A percentile compares a stretch with the other conserved stretches of the same genome.
These are phyloP conservation scores for Leucosporidium creatinivorum DNA, from an alignment of 768 basidiomycete genomes.

Conservation along the genomic window DNA sequence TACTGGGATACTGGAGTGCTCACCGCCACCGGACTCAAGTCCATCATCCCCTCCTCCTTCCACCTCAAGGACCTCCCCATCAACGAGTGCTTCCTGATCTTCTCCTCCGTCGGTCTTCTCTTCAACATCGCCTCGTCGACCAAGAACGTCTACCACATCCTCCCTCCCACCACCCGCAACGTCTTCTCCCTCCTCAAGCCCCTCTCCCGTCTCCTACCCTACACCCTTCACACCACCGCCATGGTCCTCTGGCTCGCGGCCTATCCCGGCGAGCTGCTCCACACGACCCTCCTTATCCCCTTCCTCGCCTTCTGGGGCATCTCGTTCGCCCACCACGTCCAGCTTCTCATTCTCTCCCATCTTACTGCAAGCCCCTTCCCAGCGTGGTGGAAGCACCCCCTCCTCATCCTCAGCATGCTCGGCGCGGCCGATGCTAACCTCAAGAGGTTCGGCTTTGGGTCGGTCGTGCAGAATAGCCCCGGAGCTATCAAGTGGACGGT, in stretches of 20 bases:
- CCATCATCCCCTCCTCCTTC: constrained; percentile 44
- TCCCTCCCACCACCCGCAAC: constrained; percentile 21
- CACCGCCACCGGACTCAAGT: constrained; percentile 48
- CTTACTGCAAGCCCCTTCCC: constrained; percentile 79
- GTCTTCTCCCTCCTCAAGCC: constrained; percentile 47
- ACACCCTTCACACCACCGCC: constrained; percentile 59
- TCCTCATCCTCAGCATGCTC: constrained; percentile 74
- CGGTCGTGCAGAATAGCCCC: constrained; percentile 38
- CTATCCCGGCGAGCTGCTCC: constrained; percentile 53
- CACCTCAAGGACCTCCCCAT: constrained; percentile 61
- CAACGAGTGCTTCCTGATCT: constrained; percentile 82
- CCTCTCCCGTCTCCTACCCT: constrained; percentile 70
- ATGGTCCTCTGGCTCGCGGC: constrained; percentile 76
- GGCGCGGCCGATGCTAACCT: constrained; percentile 79
- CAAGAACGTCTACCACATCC: constrained; percentile 45
- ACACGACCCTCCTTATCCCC: constrained; percentile 70
- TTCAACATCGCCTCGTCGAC: constrained; percentile 62
- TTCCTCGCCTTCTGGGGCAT: constrained; percentile 86
- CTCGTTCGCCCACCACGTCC: constrained; percentile 58
- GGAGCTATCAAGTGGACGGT: not conserved
- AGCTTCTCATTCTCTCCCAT: constrained; percentile 86
- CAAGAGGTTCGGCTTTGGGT: constrained; percentile 61
- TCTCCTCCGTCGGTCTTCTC: constrained; percentile 59
- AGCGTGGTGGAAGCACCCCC: constrained; percentile 58
- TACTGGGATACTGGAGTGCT: constrained; percentile 73